Evolutionary conservation across 2,329 filamentous ascomycete species (phyloP).

Genomic region (Monilinia laxa): DNA sequence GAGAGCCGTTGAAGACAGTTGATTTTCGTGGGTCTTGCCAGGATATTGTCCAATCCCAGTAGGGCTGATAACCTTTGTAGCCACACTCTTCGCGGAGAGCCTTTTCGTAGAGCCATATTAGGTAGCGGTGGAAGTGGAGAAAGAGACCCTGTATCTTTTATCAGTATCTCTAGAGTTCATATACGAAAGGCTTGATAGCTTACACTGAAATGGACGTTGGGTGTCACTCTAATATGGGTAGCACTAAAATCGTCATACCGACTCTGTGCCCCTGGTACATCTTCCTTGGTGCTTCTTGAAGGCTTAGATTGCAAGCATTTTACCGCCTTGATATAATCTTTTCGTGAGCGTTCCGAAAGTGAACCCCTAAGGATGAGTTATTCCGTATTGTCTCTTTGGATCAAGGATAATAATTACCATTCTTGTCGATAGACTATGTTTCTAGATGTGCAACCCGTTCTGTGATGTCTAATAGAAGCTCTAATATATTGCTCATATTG

Average conservation of each 20-base stretch:
- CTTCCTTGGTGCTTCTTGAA: constrained; percentile 40
- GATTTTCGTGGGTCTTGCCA: constrained; percentile 46
- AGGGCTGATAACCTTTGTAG: constrained; percentile 46
- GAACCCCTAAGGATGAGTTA: constrained; percentile 1
- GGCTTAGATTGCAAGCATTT: constrained; percentile 42
- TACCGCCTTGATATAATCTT: constrained; percentile 43
- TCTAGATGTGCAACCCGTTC: not conserved
- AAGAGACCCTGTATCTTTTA: constrained; percentile 24
- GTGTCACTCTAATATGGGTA: constrained; percentile 42
- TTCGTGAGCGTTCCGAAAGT: constrained; percentile 22
- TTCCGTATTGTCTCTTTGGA: not conserved
- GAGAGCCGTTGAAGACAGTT: constrained; percentile 55
- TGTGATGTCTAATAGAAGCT: not conserved
- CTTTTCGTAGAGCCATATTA: constrained; percentile 45
- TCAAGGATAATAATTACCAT: not conserved
- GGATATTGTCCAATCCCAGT: constrained; percentile 19
- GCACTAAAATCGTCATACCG: constrained; percentile 44
- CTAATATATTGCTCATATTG: constrained; percentile 12
- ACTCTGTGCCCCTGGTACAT: constrained; percentile 31
- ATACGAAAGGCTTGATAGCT: not conserved
- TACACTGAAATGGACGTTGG: constrained; percentile 35
- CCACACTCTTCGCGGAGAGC: constrained; percentile 47
- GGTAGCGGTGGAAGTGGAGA: constrained; percentile 43
- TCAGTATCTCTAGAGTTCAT: not conserved
- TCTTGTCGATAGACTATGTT: constrained; percentile 16